These are phyloP conservation scores for Nasturtium officinale DNA, from an alignment of 345 rosid species.

Conservation along the genomic window DNA sequence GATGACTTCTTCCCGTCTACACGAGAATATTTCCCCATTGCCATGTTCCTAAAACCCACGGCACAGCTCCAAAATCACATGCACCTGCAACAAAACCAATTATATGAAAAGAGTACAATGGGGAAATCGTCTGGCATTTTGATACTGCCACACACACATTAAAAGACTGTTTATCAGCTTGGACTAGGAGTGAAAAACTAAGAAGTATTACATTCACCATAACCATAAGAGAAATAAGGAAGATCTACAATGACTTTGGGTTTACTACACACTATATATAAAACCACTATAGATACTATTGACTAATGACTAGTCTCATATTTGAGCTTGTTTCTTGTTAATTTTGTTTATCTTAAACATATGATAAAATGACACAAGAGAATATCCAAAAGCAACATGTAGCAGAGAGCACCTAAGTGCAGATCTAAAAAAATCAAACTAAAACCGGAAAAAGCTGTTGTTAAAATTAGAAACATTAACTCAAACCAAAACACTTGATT, in stretches of 20 bases:
- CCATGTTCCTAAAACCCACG: constrained; percentile 49
- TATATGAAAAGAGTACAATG: background rate
- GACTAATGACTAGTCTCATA: background rate
- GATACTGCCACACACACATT: too few species aligned
- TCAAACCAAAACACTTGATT: background rate
- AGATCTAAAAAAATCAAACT: constrained; percentile 6
- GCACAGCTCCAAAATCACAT: constrained; percentile 34
- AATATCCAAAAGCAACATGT: background rate
- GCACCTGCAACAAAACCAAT: constrained; percentile 33
- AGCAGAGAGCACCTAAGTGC: background rate
- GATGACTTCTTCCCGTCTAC: constrained; percentile 70
- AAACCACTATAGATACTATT: background rate
- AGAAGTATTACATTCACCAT: background rate
- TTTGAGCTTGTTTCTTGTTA: background rate
- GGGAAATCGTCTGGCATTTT: background rate
- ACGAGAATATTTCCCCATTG: constrained; percentile 61
- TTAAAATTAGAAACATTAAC: background rate
- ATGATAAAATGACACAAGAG: background rate
- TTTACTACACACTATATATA: background rate
- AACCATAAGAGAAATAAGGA: background rate
- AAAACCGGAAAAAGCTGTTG: background rate
- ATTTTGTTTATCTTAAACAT: background rate
- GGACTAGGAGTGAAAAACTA: background rate
- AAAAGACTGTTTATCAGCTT: background rate
- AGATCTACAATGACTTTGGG: background rate